Evolutionary conservation across 768 basidiomycete species (phyloP).

Genomic region (Hortiboletus flavorubellus): DNA sequence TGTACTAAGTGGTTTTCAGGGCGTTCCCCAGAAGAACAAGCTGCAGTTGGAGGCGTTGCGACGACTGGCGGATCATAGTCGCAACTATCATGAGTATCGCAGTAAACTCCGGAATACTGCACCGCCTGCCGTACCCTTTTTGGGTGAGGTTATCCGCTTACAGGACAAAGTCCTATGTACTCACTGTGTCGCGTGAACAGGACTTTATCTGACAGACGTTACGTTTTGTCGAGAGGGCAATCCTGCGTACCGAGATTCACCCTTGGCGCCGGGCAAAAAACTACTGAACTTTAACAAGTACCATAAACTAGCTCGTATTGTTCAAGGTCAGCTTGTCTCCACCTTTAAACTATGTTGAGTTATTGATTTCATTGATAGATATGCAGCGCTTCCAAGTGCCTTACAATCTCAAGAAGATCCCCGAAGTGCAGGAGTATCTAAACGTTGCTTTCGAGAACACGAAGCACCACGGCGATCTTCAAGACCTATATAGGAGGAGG

Average conservation of each 20-base stretch:
- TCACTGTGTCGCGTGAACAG: constrained; percentile 36
- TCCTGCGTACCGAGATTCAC: constrained; percentile 77
- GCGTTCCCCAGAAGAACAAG: constrained; percentile 82
- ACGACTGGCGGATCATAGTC: constrained; percentile 84
- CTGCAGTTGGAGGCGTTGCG: constrained; percentile 74
- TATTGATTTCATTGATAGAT: constrained; percentile 41
- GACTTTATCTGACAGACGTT: constrained; percentile 85
- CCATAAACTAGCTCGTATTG: constrained; percentile 81
- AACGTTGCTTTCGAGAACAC: constrained; percentile 71
- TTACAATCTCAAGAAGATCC: constrained; percentile 84
- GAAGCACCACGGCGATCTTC: constrained; percentile 73
- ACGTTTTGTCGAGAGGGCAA: constrained; percentile 97
- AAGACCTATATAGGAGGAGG: constrained; percentile 86
- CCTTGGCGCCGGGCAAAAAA: constrained; percentile 68
- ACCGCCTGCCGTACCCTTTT: constrained; percentile 92
- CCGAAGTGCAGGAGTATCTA: constrained; percentile 83
- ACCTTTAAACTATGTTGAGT: background rate
- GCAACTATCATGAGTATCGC: constrained; percentile 92
- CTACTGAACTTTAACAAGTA: constrained; percentile 97
- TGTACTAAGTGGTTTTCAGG: constrained; percentile 41
- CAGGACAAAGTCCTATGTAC: background rate
- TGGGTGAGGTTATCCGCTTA: constrained; percentile 50
- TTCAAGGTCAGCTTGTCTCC: constrained; percentile 53
- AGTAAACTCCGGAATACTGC: constrained; percentile 80
- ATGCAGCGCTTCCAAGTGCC: constrained; percentile 90